Evolutionary conservation across 2,329 filamentous ascomycete species (phyloP), one percentile per base, ranked within the genome.

Genomic region (Scedosporium dehoogii): DNA sequence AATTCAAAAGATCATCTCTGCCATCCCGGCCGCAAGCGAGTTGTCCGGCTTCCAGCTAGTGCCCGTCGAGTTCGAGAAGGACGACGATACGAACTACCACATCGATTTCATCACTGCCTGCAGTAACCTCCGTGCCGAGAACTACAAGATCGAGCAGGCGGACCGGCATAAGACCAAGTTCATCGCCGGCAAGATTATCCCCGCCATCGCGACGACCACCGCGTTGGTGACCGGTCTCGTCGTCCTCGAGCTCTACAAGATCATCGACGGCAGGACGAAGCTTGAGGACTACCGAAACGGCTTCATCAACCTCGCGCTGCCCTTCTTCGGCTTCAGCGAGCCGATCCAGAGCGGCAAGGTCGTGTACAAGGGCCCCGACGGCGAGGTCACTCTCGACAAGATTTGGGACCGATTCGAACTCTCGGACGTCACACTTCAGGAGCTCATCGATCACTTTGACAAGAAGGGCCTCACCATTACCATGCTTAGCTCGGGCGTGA

Each of bases 241-340:
- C 61, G 84, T 96, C 16, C 79, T 99, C 56, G 94, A 99, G 79
- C 79, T 97, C 58, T 97, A 91, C 87, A 99, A 99, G 85, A 85
- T 99, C 66, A 81, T 99, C 56, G 94, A 97, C 71, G 93, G 92
- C 72, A 97, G 99, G 81, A 85, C 83, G n/a, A 91, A 97, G 69
- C 88, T 97, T 67, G 94, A 97, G 78, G 90, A 97, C 76, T 99
- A 96, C 86, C 97, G 97, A 85, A 99, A 99, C 72, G 94, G 94
- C 16, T 99, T 99, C 75, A 83, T 97, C 77, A 99, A 99, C 78
- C 78, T 99, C 68, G 94, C 94, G 1, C 79, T 99, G 66, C 94
- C 94, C 0, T 97, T 99, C 83, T 96, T 99, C 69, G 93, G 93
- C 46, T 99, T 99, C 83, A 96, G 91, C 71, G 94, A 99, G 77